Percentiles rank a stretch among this genome's conserved stretches.
Evolutionary conservation across 2,329 filamentous ascomycete genomes (phyloP).

Genomic region (Blastomyces percursus): DNA sequence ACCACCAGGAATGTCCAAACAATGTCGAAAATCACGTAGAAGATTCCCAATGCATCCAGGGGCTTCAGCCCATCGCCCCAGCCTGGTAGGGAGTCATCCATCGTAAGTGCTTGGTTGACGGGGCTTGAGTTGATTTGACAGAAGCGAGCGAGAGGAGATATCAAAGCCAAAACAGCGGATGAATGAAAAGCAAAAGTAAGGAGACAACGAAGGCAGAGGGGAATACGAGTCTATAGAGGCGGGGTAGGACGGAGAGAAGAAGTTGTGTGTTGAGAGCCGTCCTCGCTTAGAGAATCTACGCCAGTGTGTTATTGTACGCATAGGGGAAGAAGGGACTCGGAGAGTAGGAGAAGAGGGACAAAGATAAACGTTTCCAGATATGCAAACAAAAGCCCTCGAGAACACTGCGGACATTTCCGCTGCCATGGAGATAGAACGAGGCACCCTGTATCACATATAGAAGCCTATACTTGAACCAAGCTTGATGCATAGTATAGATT

Average conservation of each 20-base stretch:
- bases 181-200: not conserved
- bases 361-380: not conserved
- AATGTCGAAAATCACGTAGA: constrained; percentile 16
- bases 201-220: constrained; percentile 7
- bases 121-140: not conserved
- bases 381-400: not conserved
- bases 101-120: not conserved
- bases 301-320: not conserved
- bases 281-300: not conserved
- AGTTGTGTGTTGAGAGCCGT: not conserved
- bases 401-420: not conserved
- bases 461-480: not conserved
- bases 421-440: not conserved
- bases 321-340: not conserved
- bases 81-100: constrained; percentile 1
- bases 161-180: not conserved
- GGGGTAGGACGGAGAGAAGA: not conserved
- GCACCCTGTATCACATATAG: not conserved
- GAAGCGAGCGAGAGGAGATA: constrained; percentile 2
- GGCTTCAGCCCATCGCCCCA: constrained; percentile 8
- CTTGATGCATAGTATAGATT: not conserved
- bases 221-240: not conserved
- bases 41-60: constrained; percentile 16
- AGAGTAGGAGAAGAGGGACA: not conserved
- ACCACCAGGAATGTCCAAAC: constrained; percentile 20